Percentiles rank a stretch among this genome's conserved stretches.
These are phyloP conservation scores for Spinellus fusiger DNA, from an alignment of 192 early-diverging fungal genomes.

Conservation along the genomic window DNA sequence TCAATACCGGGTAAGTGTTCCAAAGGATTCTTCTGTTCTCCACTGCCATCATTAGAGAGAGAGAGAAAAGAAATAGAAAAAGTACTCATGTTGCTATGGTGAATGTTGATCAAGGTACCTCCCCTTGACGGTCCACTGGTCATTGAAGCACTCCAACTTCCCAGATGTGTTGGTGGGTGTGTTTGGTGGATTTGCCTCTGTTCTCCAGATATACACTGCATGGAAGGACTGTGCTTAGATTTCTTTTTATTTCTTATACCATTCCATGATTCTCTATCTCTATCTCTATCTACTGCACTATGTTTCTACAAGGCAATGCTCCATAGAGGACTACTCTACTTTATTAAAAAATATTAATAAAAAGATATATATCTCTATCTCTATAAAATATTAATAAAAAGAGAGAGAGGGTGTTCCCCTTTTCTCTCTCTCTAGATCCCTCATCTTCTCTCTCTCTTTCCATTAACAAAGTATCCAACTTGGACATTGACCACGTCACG, in stretches of 20 bases:
- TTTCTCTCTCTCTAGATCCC: too few species aligned
- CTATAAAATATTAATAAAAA: too few species aligned
- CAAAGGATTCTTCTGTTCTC: too few species aligned
- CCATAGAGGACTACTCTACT: background rate
- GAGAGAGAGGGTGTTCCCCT: too few species aligned
- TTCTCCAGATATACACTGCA: conserved; percentile 73
- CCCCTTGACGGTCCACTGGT: conserved; percentile 72
- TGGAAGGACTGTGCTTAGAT: conserved; percentile 72
- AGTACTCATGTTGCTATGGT: too few species aligned
- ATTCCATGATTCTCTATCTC: background rate
- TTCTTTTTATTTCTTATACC: background rate
- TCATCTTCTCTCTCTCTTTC: too few species aligned
- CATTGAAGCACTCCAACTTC: conserved; percentile 76
- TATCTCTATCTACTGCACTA: background rate
- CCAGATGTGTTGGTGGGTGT: conserved; percentile 89
- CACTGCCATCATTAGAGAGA: too few species aligned
- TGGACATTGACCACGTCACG: too few species aligned
- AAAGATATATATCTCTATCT: background rate
- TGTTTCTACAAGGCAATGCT: background rate
- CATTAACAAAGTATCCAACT: too few species aligned
- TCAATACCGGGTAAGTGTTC: conserved; percentile 82
- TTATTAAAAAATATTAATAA: background rate
- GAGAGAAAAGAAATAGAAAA: too few species aligned
- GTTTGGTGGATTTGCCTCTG: conserved; percentile 89
- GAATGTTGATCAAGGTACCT: too few species aligned